phyloP scores from a whole-genome alignment of 1,284 basidiomycete species.

The Boletus mariae region DNA sequence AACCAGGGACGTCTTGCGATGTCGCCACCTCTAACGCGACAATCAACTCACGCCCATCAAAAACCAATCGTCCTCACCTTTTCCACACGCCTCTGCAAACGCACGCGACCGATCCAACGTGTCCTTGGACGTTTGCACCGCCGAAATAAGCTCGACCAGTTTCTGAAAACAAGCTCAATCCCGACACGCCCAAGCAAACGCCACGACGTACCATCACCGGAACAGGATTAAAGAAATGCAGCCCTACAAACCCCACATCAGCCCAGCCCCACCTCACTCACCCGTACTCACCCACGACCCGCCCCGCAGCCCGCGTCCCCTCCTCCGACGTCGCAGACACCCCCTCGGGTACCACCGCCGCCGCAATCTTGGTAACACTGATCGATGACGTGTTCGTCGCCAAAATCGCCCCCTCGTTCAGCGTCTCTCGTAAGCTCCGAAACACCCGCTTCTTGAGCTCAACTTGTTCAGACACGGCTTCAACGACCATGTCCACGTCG shows the following conservation, averaged over 20 bases:
- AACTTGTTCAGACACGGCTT: conserved; percentile 90
- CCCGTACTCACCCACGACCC: conserved; percentile 64
- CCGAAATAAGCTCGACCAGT: conserved; percentile 90
- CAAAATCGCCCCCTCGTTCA: conserved; percentile 76
- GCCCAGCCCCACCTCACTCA: not conserved
- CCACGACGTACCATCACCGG: conserved; percentile 75
- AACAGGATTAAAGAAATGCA: conserved; percentile 96
- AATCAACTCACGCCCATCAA: not conserved
- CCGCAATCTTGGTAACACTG: conserved; percentile 91
- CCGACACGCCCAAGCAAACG: not conserved
- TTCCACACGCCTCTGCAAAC: conserved; percentile 88
- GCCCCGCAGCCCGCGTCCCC: conserved; percentile 58
- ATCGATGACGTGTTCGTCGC: conserved; percentile 95
- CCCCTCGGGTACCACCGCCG: conserved; percentile 62
- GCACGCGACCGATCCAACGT: conserved; percentile 75
- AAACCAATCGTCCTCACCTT: conserved; percentile 49
- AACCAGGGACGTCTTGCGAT: conserved; percentile 89
- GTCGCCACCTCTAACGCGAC: conserved; percentile 70
- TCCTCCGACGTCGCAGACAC: conserved; percentile 55
- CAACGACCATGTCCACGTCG: conserved; percentile 87
- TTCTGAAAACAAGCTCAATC: conserved; percentile 47
- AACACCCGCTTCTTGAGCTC: conserved; percentile 82
- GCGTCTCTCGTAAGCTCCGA: conserved; percentile 59
- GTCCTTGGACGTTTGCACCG: conserved; percentile 81
- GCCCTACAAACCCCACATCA: conserved; percentile 41